Base-by-base conservation (phyloP, 2,329 filamentous ascomycete species). In the Fusarium praegraminearum region DNA sequence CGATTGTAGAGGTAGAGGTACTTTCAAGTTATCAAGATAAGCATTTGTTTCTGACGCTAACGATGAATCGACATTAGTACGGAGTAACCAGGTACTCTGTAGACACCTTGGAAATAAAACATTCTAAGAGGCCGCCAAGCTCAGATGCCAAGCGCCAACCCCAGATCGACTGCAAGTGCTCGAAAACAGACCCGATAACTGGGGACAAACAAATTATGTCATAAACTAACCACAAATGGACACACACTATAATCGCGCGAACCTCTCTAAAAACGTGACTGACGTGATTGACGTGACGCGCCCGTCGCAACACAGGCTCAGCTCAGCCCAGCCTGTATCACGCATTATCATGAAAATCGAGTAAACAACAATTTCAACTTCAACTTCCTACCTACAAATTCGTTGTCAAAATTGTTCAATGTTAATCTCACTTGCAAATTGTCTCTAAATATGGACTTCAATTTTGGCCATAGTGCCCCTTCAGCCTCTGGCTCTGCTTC, bases 401-500 rank as follows among this genome's bases (percentile, higher is more conserved):
- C 24, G n/a, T 32, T 10, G 30, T 33, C 16, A 22, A 52, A 52
- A 62, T 26, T 9, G 32, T 30, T 22, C 33, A 41, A 20, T 51
- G 22, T 38, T 28, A 38, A 51, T 16, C 6, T 8, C 8, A 16
- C 13, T 5, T 4, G 44, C 22, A 22, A 35, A 28, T 33, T 4
- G 10, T 20, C 12, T 28, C 16, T 54, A 53, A 41, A 33, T 43
- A 74, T 74, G 72, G 65, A 72, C 11, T 74, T 65, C 22, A 60
- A 66, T 20, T 69, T 72, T 49, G 61, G 51, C 12, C 60, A 65
- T 33, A 59, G 68, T 45, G 57, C 59, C 32, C 56, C 57, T 11
- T 49, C 63, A 8, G 68, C 53, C 55, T 61, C 70, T 10, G 64
- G 53, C 55, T 58, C 70, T 43, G 47, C 47, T 6, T 63, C 72